Evolutionary conservation across 2,329 filamentous ascomycete species (phyloP), one percentile per base, ranked within the genome.

Genomic region (Ascochyta rabiei): DNA sequence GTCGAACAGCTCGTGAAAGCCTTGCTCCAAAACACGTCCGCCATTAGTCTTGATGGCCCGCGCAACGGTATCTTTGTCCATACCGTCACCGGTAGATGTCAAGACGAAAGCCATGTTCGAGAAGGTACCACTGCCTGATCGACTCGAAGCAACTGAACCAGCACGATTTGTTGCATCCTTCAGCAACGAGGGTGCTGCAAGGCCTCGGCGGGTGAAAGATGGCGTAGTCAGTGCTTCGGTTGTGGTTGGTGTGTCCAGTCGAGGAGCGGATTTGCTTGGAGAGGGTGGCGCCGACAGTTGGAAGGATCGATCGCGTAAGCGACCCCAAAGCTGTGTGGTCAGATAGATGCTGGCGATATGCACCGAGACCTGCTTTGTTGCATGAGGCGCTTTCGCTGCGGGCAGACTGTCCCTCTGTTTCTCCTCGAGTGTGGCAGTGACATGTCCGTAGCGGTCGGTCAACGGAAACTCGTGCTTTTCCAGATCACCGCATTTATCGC

Each of bases 41-140:
- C 92, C 93, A 44, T 90, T 86, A 6, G 84, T 81, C 2, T 80
- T 75, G 49, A 98, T 92, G 43, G 85, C 78, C 1, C 79, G 80
- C 30, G 84, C 84, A 2, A 95, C 72, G 42, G 78, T 68, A 60
- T 84, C 67, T 72, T 85, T 84, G 16, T 85, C 82, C 8, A 77
- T 77, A 15, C 80, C 81, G 1, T 83, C 80, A 2, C 63, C 64
- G 4, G 80, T 78, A 58, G 91, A 90, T 0, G 91, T 93, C 10
- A 96, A 83, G 0, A 92, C 92, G 74, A 98, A 97, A 0, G 86
- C 86, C 92, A 97, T 96, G 37, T 87, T 86, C 1, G 83, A 77
- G 66, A 98, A 96, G 0, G 96, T 59, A 2, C 79, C 78, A 16
- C 65, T 70, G 16, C 63, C 68, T 40, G 62, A 61, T 40, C 60